Percentiles rank a stretch among this genome's conserved stretches.
phyloP scores from a whole-genome alignment of 2,329 filamentous ascomycete species.

The Xylaria polymorpha region DNA sequence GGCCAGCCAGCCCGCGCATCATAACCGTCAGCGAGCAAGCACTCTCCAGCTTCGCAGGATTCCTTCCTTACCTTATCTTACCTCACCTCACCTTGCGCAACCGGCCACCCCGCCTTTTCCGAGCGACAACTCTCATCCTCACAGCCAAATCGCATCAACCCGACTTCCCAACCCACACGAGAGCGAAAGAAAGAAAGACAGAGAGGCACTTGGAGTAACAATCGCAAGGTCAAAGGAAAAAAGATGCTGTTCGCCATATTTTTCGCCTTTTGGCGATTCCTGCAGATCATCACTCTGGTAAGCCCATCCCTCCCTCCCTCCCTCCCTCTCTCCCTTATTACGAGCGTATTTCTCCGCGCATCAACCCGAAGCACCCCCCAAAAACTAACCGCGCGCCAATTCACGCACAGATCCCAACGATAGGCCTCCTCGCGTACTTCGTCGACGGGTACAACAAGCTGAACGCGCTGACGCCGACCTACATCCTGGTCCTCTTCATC shows the following conservation, averaged over 20 bases:
- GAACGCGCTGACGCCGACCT: constrained; percentile 70
- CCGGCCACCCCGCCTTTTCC: constrained; percentile 33
- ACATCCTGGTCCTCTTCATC: constrained; percentile 75
- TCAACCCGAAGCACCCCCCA: not conserved
- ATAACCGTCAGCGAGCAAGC: not conserved
- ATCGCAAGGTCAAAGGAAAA: constrained; percentile 26
- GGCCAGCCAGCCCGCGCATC: constrained; percentile 7
- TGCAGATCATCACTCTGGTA: constrained; percentile 73
- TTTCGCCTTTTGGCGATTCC: constrained; percentile 71
- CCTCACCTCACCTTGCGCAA: not conserved
- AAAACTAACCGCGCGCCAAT: constrained; percentile 9
- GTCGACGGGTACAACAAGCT: constrained; percentile 67
- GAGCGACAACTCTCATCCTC: not conserved
- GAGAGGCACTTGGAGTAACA: constrained; percentile 8
- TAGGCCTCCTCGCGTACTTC: constrained; percentile 76
- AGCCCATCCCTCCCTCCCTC: constrained; percentile 41
- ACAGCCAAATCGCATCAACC: constrained; percentile 9
- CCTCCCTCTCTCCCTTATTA: constrained; percentile 9
- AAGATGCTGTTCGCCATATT: constrained; percentile 72
- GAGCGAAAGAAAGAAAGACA: not conserved
- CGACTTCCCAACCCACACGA: not conserved
- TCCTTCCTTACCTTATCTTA: not conserved
- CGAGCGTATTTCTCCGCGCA: not conserved
- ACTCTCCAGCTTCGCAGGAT: not conserved
- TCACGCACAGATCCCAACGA: constrained; percentile 66